Percentiles rank a stretch among this genome's conserved stretches.
Conservation (phyloP, 192 early-diverging fungal species). For the Rhizophlyctis rosea region DNA sequence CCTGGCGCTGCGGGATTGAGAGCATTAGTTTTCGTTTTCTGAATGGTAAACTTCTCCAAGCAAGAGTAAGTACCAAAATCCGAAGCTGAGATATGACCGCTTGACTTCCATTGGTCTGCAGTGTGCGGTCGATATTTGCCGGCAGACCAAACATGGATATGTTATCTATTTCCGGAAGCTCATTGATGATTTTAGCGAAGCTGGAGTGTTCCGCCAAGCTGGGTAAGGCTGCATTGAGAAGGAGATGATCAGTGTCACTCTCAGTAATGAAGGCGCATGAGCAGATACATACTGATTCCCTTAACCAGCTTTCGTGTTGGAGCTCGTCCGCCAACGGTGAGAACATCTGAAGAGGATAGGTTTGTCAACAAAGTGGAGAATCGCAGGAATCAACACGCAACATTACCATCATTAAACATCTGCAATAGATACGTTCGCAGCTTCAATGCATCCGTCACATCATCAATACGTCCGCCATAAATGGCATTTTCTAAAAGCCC, state of each 20-base stretch:
- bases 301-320: constrained; percentile 46
- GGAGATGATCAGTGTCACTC: too few relatives aligned
- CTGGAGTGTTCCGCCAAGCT: constrained; percentile 35
- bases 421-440: constrained; percentile 42
- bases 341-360: constrained; percentile 32
- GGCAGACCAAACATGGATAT: constrained; percentile 48
- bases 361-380: too few relatives aligned
- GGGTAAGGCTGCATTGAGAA: constrained; percentile 28
- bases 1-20: constrained; percentile 21
- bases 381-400: background rate
- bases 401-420: constrained; percentile 55
- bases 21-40: constrained; percentile 1
- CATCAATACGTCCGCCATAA: constrained; percentile 61
- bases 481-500: constrained; percentile 56
- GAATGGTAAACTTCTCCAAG: background rate
- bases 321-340: constrained; percentile 31
- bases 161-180: constrained; percentile 46
- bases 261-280: background rate
- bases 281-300: constrained; percentile 23
- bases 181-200: constrained; percentile 37
- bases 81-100: constrained; percentile 40
- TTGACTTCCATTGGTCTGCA: constrained; percentile 35
- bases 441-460: constrained; percentile 45
- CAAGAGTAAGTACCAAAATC: constrained; percentile 31
- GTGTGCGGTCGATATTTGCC: constrained; percentile 47